A percentile compares a stretch with the other conserved stretches of the same genome.
Conservation (phyloP, 805 yeast species). For the Tetrapisispora taiwanensis region DNA sequence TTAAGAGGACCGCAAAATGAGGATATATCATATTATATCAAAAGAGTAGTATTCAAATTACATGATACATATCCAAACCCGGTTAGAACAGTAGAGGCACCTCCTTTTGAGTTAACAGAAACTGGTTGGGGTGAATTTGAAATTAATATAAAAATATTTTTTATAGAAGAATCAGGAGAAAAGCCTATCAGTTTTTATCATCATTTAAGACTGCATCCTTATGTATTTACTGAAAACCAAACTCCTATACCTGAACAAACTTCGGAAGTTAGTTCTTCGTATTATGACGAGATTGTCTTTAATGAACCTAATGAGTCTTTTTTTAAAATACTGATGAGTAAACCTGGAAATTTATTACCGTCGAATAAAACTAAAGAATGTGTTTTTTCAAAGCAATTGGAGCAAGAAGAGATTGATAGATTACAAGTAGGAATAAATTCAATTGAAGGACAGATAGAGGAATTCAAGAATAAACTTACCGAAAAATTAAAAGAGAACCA, state of each 20-base stretch:
- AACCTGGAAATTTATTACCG: conserved; percentile 48
- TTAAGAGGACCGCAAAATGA: conserved; percentile 70
- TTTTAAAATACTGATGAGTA: conserved; percentile 63
- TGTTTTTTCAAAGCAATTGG: conserved; percentile 43
- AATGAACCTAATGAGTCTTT: conserved; percentile 90
- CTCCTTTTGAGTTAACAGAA: conserved; percentile 92
- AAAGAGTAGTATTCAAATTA: conserved; percentile 84
- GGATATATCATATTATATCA: conserved; percentile 72
- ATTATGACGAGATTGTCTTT: conserved; percentile 87
- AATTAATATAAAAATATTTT: conserved; percentile 75
- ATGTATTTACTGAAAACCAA: conserved; percentile 30
- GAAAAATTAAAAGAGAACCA: conserved; percentile 15
- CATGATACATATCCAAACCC: conserved; percentile 91
- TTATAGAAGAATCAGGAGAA: conserved; percentile 78
- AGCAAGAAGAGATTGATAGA: conserved; percentile 54
- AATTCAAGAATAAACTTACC: conserved; percentile 30
- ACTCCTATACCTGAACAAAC: conserved; percentile 16
- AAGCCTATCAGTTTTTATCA: conserved; percentile 80
- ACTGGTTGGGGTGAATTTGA: conserved; percentile 99
- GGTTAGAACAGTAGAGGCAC: conserved; percentile 73
- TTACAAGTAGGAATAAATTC: conserved; percentile 37
- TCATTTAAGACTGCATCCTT: conserved; percentile 86
- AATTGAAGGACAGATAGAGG: conserved; percentile 37
- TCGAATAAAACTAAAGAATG: conserved; percentile 30
- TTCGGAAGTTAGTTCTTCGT: conserved; percentile 44